A percentile compares a stretch with the other conserved stretches of the same genome.
Evolutionary conservation across 2,329 filamentous ascomycete genomes (phyloP).

Genomic region (Myrmaecium sp.): DNA sequence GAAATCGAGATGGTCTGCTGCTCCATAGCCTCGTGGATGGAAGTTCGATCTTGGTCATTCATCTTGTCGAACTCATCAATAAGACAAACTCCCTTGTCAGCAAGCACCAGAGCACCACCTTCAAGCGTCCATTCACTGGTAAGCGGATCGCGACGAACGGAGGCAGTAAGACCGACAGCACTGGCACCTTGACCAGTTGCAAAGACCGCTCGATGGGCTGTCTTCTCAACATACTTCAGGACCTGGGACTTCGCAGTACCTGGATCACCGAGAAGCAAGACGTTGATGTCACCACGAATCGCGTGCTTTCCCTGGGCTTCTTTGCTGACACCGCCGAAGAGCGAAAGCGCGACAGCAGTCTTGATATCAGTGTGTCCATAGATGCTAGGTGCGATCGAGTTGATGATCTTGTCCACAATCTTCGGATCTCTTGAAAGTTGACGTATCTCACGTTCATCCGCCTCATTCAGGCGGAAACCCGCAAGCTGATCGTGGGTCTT

Average conservation of each 20-base stretch:
- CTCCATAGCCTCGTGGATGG: constrained; percentile 99
- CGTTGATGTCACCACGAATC: constrained; percentile 95
- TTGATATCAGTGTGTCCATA: constrained; percentile 96
- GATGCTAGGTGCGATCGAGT: constrained; percentile 90
- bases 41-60: constrained; percentile 92
- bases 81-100: constrained; percentile 90
- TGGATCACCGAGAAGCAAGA: constrained; percentile 86
- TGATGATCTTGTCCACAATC: constrained; percentile 82
- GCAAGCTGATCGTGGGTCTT: constrained; percentile 96
- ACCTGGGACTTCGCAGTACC: constrained; percentile 97
- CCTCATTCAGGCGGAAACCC: constrained; percentile 85
- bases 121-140: constrained; percentile 96
- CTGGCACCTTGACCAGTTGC: constrained; percentile 97
- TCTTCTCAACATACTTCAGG: constrained; percentile 93
- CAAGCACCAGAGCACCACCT: constrained; percentile 95
- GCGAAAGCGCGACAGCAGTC: constrained; percentile 81
- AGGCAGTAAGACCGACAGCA: constrained; percentile 90
- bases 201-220: constrained; percentile 92
- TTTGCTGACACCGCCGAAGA: constrained; percentile 92
- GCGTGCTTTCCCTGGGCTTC: constrained; percentile 73
- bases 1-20: constrained; percentile 99
- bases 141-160: constrained; percentile 80
- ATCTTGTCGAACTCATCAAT: constrained; percentile 99
- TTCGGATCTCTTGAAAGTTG: constrained; percentile 74
- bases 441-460: constrained; percentile 84